Evolutionary conservation across 2,329 filamentous ascomycete species (phyloP), one percentile per base, ranked within the genome.

Genomic region (Penicillium crustosum): DNA sequence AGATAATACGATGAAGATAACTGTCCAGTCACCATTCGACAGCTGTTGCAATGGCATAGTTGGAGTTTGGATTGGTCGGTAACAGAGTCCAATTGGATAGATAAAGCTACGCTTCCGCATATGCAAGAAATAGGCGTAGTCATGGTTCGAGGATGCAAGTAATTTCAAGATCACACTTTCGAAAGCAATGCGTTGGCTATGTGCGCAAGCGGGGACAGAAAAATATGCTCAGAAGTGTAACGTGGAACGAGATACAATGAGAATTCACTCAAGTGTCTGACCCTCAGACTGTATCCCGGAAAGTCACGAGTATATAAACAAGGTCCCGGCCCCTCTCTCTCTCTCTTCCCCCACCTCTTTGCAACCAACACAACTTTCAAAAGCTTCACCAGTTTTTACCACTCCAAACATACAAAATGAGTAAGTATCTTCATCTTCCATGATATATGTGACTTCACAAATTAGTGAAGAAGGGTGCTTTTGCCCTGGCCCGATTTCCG

Each of bases 1-100:
- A 67, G 62, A 25, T 79, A 71, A 55, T 79, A 78, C n/a, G 77
- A 78, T 23, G 73, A 71, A 54, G 72, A 78, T 9, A 83, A 70
- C 12, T 78, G 71, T 21, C 83, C 83, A 19, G 78, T 79, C 31
- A 75, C 73, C 45, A 74, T 73, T 17, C 82, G 78, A 67, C 82
- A 86, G 27, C 69, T 74, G 58, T 70, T 69, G 73, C 83, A 85
- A 64, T 84, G 80, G 68, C 83, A 85, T 60, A 85, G 60, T 49
- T 72, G 61, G n/a, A 73, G 65, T 15, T 59, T 55, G 21, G 59
- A 60, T 29, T 60, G 62, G 42, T 68, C 62, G 47, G 45, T 55
- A 13, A 53, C 56, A n/a, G 58, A 52, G 31, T 66, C 63, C 19
- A 75, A 57, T 19, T 61, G 44, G 29, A 74, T 60, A 19, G 65